phyloP scores from a whole-genome alignment of 2,329 filamentous ascomycete genomes.

The Pyricularia sp. region DNA sequence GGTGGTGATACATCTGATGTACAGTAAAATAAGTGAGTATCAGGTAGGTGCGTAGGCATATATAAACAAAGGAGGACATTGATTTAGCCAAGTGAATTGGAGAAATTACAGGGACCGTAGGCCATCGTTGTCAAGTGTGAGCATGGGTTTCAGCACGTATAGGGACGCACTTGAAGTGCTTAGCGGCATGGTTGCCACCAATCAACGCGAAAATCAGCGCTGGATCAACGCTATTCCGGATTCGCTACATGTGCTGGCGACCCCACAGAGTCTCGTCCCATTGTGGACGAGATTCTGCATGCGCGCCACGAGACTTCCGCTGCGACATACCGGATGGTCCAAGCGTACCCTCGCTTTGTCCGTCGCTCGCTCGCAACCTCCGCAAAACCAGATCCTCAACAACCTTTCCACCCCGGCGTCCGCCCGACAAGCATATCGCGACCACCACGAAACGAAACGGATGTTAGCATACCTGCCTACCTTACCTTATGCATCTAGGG shows the following conservation, averaged over 20 bases:
- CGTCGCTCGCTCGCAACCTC: neutral
- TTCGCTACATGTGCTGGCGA: too few relatives aligned
- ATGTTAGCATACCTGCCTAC: neutral
- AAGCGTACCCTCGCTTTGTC: neutral
- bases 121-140: neutral
- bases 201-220: neutral
- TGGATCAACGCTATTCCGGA: too few relatives aligned
- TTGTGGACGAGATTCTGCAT: neutral
- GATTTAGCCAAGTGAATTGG: neutral
- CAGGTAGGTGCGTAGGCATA: neutral
- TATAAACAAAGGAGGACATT: neutral
- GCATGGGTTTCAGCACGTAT: neutral
- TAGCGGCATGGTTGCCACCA: neutral
- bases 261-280: neutral
- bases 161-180: neutral
- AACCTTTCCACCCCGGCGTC: neutral
- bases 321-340: neutral
- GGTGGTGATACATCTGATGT: too few relatives aligned
- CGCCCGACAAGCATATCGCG: neutral
- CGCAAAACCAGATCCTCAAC: neutral
- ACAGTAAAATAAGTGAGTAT: too few relatives aligned
- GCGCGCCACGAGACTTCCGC: neutral
- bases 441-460: neutral
- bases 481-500: neutral
- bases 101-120: neutral